phyloP scores from a whole-genome alignment of 2,329 filamentous ascomycete genomes.

The Diaporthe amygdali region DNA sequence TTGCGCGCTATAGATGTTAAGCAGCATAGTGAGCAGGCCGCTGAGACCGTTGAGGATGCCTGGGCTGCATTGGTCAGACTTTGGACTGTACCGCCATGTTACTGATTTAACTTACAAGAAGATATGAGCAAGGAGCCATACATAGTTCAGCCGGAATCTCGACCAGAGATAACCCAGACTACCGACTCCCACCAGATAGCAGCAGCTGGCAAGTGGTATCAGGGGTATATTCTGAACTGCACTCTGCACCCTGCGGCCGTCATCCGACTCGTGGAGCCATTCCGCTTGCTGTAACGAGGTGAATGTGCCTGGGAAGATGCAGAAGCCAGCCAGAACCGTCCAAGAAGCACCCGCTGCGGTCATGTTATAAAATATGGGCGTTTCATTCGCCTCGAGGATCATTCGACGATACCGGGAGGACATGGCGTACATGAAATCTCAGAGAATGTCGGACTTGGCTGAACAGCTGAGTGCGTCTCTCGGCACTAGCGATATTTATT shows the following conservation, averaged over 20 bases:
- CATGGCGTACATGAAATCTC: no score
- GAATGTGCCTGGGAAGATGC: not conserved
- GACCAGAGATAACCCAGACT: not conserved
- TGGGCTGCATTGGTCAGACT: no score
- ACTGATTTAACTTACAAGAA: not conserved
- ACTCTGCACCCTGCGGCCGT: not conserved
- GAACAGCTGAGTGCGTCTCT: no score
- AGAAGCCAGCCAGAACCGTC: not conserved
- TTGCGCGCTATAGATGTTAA: not conserved
- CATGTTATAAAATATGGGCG: not conserved
- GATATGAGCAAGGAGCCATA: not conserved
- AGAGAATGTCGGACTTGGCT: no score
- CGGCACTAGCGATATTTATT: no score
- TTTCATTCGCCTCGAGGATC: not conserved
- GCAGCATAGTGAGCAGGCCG: not conserved
- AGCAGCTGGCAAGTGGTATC: not conserved
- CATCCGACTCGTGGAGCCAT: not conserved
- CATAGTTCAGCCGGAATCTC: not conserved
- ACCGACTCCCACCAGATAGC: not conserved
- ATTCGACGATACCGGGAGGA: not conserved
- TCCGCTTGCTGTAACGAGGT: not conserved
- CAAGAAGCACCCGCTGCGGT: not conserved
- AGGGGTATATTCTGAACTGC: not conserved
- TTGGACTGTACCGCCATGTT: no score
- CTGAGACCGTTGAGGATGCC: not conserved